Evolutionary conservation across 768 basidiomycete species (phyloP).

Genomic region (Macrocybe gigantea): DNA sequence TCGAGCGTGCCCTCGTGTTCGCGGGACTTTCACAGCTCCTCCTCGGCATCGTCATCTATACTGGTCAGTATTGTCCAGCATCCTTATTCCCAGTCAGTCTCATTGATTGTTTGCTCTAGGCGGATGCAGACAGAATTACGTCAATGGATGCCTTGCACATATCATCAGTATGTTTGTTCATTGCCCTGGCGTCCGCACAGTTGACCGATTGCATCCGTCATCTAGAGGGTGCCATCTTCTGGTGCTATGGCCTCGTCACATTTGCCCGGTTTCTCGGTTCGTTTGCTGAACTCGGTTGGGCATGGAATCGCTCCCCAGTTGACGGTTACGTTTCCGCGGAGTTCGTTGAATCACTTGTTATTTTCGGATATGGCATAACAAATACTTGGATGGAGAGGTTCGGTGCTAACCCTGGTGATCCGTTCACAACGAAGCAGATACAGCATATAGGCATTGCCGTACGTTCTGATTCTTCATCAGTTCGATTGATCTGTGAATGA

Average conservation of each 20-base stretch:
- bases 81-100: not conserved
- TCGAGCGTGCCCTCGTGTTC: slow-evolving; percentile 63
- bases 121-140: slow-evolving; percentile 71
- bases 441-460: slow-evolving; percentile 95
- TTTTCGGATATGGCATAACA: slow-evolving; percentile 84
- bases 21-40: slow-evolving; percentile 63
- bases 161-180: slow-evolving; percentile 65
- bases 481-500: not conserved
- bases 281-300: slow-evolving; percentile 85
- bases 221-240: slow-evolving; percentile 87
- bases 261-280: slow-evolving; percentile 96
- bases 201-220: slow-evolving; percentile 6
- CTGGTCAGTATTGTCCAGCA: slow-evolving; percentile 34
- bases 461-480: slow-evolving; percentile 13
- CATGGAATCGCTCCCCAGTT: slow-evolving; percentile 77
- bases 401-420: slow-evolving; percentile 73
- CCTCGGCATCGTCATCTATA: slow-evolving; percentile 74
- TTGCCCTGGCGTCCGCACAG: not conserved
- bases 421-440: slow-evolving; percentile 86
- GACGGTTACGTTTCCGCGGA: slow-evolving; percentile 56
- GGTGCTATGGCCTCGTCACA: slow-evolving; percentile 81
- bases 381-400: slow-evolving; percentile 99
- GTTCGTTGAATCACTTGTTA: slow-evolving; percentile 72
- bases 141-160: slow-evolving; percentile 86
- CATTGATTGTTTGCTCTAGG: slow-evolving; percentile 28